Percentiles rank a stretch among this genome's conserved stretches.
Conservation (phyloP, 129 eudicot genomes). For the Scalesia atractyloides region DNA sequence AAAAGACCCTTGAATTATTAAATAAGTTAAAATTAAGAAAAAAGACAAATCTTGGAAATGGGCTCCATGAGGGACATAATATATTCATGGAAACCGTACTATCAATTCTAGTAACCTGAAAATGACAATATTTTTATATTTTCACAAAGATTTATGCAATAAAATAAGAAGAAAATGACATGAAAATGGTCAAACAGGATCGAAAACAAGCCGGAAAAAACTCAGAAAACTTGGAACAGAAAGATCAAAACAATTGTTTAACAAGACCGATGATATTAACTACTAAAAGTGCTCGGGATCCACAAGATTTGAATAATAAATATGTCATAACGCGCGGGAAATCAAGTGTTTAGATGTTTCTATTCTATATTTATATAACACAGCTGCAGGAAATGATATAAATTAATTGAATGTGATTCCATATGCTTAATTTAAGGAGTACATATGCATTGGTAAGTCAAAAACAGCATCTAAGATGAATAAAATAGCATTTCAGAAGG, state of each 20-base stretch:
- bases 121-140: background rate
- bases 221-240: slow-evolving; percentile 80
- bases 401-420: slow-evolving; percentile 29
- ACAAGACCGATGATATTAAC: slow-evolving; percentile 45
- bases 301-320: slow-evolving; percentile 54
- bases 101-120: slow-evolving; percentile 29
- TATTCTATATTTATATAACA: slow-evolving; percentile 41
- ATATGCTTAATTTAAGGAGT: slow-evolving; percentile 42
- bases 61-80: slow-evolving; percentile 43
- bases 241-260: slow-evolving; percentile 80
- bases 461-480: slow-evolving; percentile 62
- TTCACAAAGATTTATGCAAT: slow-evolving; percentile 31
- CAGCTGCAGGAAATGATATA: slow-evolving; percentile 24
- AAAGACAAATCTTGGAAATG: slow-evolving; percentile 46
- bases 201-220: slow-evolving; percentile 45
- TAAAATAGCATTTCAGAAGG: slow-evolving; percentile 48
- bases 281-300: slow-evolving; percentile 39
- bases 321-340: slow-evolving; percentile 74
- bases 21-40: slow-evolving; percentile 10
- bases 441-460: slow-evolving; percentile 40
- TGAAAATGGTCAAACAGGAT: slow-evolving; percentile 37
- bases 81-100: slow-evolving; percentile 37
- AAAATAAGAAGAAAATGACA: slow-evolving; percentile 29
- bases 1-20: slow-evolving; percentile 2
- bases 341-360: slow-evolving; percentile 73